These are phyloP conservation scores for Wickerhamiella australiensis DNA, from an alignment of 805 yeast genomes.

Conservation along the genomic window DNA sequence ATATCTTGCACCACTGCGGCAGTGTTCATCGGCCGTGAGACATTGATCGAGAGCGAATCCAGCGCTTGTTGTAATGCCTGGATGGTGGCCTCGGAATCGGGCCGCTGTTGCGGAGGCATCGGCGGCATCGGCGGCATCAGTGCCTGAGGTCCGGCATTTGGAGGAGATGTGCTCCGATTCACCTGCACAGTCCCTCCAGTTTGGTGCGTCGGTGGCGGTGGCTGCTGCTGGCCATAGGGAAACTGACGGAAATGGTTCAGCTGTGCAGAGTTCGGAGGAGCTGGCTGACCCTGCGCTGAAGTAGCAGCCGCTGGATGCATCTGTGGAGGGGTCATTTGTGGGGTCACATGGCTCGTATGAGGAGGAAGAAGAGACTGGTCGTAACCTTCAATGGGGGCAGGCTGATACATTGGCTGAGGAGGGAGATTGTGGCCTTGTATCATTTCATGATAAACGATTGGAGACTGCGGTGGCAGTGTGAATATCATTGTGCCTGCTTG, in stretches of 20 bases:
- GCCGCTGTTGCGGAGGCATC: constrained; percentile 1
- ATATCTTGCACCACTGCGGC: constrained; percentile 6
- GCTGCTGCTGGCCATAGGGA: not conserved
- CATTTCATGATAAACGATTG: constrained; percentile 1
- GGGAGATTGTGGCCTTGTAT: not conserved
- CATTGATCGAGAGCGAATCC: constrained; percentile 1
- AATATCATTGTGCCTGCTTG: not conserved
- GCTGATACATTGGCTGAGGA: not conserved
- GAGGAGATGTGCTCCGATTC: not conserved
- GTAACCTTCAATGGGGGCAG: constrained; percentile 3
- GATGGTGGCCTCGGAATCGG: constrained; percentile 1
- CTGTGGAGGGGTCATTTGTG: constrained; percentile 5
- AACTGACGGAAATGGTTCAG: not conserved
- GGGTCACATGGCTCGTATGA: not conserved
- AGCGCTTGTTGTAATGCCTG: constrained; percentile 9
- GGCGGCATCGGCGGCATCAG: constrained; percentile 1
- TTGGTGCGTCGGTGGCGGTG: constrained; percentile 7
- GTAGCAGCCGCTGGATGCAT: not conserved
- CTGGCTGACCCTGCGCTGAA: not conserved
- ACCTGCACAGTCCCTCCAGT: not conserved
- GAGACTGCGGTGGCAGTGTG: not conserved
- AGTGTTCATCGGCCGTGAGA: constrained; percentile 8
- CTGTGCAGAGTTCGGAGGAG: not conserved
- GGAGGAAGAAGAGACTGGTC: not conserved
- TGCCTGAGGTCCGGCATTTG: not conserved